These are phyloP conservation scores for Epichloe coenophiala DNA, from an alignment of 2,329 filamentous ascomycete species.

Conservation along the genomic window DNA sequence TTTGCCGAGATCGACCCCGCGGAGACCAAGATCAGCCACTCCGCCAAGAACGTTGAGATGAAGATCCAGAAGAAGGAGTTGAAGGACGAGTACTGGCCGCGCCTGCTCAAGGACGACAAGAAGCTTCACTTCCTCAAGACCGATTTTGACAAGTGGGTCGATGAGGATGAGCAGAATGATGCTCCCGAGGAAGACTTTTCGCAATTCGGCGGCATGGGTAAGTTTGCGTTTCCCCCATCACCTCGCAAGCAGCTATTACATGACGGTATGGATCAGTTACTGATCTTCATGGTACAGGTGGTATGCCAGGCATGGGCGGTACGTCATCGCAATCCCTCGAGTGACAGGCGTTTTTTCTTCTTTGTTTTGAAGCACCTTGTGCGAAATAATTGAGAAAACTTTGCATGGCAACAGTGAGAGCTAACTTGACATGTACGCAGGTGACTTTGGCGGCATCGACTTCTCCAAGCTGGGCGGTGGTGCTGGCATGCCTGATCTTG, in stretches of 20 bases:
- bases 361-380: neutral
- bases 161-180: slow-evolving; percentile 96
- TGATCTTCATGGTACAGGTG: slow-evolving; percentile 21
- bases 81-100: slow-evolving; percentile 89
- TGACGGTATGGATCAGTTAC: neutral
- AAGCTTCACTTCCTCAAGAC: slow-evolving; percentile 96
- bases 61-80: slow-evolving; percentile 96
- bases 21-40: slow-evolving; percentile 79
- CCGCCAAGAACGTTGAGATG: slow-evolving; percentile 73
- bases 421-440: slow-evolving; percentile 15
- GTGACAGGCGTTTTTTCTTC: no score
- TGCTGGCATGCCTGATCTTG: slow-evolving; percentile 16
- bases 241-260: neutral
- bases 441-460: slow-evolving; percentile 77
- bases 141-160: slow-evolving; percentile 98
- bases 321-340: slow-evolving; percentile 16
- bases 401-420: neutral
- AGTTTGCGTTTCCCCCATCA: slow-evolving; percentile 16
- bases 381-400: neutral
- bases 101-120: slow-evolving; percentile 78
- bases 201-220: slow-evolving; percentile 53
- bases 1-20: slow-evolving; percentile 80
- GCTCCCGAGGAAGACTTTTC: slow-evolving; percentile 67
- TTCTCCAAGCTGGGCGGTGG: slow-evolving; percentile 76
- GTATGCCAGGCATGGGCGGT: slow-evolving; percentile 41